A percentile compares a stretch with the other conserved stretches of the same genome.
These are phyloP conservation scores for Blastocystis hominis DNA, from an alignment of 352 stramenopile species.

Conservation along the genomic window DNA sequence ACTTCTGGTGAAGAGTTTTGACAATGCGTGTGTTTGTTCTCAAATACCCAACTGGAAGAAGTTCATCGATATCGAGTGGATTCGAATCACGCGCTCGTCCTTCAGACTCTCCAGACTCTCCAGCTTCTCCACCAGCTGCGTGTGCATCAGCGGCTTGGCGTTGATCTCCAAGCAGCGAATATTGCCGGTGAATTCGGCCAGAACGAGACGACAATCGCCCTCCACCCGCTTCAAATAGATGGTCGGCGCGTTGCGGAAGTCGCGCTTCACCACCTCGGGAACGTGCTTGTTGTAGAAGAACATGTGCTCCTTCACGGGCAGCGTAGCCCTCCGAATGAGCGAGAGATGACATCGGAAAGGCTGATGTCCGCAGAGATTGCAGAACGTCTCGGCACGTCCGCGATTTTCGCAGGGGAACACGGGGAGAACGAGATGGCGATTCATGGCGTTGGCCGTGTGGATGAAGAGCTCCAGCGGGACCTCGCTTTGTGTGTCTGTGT, in stretches of 20 bases:
- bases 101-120: not conserved
- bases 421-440: slow-evolving; percentile 29
- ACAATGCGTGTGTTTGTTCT: not conserved
- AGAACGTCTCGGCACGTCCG: not conserved
- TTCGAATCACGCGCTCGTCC: not conserved
- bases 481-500: not conserved
- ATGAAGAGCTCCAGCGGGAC: not conserved
- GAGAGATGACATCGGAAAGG: not conserved
- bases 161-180: too few species aligned
- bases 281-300: slow-evolving; percentile 28
- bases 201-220: too few species aligned
- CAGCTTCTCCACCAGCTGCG: too few species aligned
- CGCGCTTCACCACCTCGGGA: slow-evolving; percentile 12
- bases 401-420: not conserved
- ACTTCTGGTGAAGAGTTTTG: not conserved
- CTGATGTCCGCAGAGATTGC: slow-evolving; percentile 6
- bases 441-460: not conserved
- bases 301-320: slow-evolving; percentile 46
- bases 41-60: not conserved
- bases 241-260: not conserved
- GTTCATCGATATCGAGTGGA: not conserved
- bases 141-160: too few species aligned
- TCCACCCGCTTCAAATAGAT: not conserved
- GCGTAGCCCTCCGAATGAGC: not conserved
- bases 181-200: too few species aligned